phyloP scores from a whole-genome alignment of 495 filamentous ascomycete genomes.

The Aspergillus leporis region DNA sequence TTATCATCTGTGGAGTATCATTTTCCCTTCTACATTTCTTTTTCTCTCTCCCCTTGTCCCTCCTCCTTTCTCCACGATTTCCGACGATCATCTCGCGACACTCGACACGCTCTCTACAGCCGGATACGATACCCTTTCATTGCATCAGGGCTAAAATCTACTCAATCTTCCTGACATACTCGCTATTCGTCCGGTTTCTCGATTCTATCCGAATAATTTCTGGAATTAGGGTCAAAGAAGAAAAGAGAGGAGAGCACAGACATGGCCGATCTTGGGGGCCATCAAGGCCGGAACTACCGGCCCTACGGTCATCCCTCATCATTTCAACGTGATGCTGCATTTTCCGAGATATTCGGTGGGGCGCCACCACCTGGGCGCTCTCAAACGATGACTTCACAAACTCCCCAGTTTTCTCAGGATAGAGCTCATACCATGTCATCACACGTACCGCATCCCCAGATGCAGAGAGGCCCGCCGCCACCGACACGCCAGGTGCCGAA shows the following conservation, averaged over 20 bases:
- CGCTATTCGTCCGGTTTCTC: slow-evolving; percentile 5
- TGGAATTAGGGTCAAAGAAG: slow-evolving; percentile 6
- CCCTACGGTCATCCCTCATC: slow-evolving; percentile 69
- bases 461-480: slow-evolving; percentile 50
- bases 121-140: slow-evolving; percentile 32
- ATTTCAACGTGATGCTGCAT: slow-evolving; percentile 89
- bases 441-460: slow-evolving; percentile 51
- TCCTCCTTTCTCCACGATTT: slow-evolving; percentile 37
- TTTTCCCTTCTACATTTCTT: slow-evolving; percentile 14
- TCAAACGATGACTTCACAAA: slow-evolving; percentile 79
- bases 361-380: slow-evolving; percentile 84
- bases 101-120: slow-evolving; percentile 43
- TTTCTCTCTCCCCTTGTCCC: slow-evolving; percentile 18
- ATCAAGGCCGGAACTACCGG: slow-evolving; percentile 70
- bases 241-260: slow-evolving; percentile 21
- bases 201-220: slow-evolving; percentile 4
- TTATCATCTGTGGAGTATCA: slow-evolving; percentile 24
- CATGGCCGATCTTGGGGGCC: slow-evolving; percentile 83
- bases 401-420: slow-evolving; percentile 57
- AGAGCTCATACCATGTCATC: slow-evolving; percentile 89
- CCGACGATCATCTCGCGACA: slow-evolving; percentile 40
- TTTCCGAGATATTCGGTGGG: slow-evolving; percentile 92
- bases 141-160: not conserved
- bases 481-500: slow-evolving; percentile 61
- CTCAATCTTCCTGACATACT: not conserved